Evolutionary conservation across 345 rosid species (phyloP).

Genomic region (Brassica cretica): DNA sequence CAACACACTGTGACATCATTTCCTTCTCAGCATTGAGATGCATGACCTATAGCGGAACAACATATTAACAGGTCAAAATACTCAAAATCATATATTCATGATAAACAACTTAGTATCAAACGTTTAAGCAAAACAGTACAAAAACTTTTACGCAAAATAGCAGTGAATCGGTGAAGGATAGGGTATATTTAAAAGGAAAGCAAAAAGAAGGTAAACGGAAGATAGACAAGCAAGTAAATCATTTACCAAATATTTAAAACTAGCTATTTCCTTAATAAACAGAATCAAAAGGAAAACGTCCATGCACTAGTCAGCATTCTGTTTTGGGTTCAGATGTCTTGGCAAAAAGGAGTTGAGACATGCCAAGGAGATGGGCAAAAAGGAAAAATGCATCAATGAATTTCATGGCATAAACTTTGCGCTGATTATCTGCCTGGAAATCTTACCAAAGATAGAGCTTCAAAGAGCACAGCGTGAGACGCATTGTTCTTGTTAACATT

Average conservation of each 20-base stretch:
- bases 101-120: background rate
- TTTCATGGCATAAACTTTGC: conserved; percentile 10
- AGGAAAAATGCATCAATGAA: conserved; percentile 1
- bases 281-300: background rate
- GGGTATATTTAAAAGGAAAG: background rate
- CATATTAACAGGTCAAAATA: conserved; percentile 19
- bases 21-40: conserved; percentile 99
- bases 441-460: conserved; percentile 96
- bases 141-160: background rate
- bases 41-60: conserved; percentile 67
- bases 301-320: conserved; percentile 21
- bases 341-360: background rate
- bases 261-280: background rate
- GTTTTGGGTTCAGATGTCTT: background rate
- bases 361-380: background rate
- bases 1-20: conserved; percentile 99
- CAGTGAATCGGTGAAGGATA: background rate
- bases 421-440: conserved; percentile 4
- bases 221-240: background rate
- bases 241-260: background rate
- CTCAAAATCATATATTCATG: background rate
- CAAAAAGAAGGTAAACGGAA: background rate
- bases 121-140: background rate
- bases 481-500: conserved; percentile 99
- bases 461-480: conserved; percentile 98